phyloP scores from a whole-genome alignment of 108 stramenopile species.

The Cyclotella baltica region DNA sequence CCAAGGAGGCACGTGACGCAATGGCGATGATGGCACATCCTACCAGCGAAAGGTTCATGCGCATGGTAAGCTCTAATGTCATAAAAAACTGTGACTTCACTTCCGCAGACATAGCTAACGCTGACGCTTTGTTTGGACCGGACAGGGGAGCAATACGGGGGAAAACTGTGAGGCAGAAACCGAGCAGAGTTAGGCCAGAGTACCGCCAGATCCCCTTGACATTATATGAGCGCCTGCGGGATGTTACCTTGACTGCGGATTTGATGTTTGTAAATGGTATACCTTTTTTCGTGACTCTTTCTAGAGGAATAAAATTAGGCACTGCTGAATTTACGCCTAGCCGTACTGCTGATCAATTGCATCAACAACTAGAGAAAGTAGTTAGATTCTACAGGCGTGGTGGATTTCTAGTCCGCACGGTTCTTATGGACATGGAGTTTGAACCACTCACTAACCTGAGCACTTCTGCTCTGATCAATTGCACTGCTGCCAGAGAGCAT shows the following conservation, averaged over 20 bases:
- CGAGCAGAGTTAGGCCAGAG: conserved; percentile 19
- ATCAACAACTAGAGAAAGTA: too few species aligned
- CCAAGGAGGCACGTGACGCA: not conserved
- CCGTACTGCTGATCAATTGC: too few species aligned
- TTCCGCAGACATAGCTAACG: conserved; percentile 13
- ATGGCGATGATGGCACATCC: conserved; percentile 16
- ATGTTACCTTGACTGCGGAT: too few species aligned
- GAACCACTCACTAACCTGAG: not conserved
- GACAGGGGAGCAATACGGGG: conserved; percentile 27
- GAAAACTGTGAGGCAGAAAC: conserved; percentile 27
- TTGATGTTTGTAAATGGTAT: too few species aligned
- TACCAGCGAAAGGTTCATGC: too few species aligned
- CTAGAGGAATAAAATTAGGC: too few species aligned
- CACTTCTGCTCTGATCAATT: conserved; percentile 13
- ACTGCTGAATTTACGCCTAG: too few species aligned
- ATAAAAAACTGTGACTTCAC: conserved; percentile 34
- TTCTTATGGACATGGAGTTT: too few species aligned
- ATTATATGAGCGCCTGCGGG: too few species aligned
- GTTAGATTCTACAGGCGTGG: conserved; percentile 26
- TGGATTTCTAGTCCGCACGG: conserved; percentile 12
- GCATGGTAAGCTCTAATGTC: conserved; percentile 14
- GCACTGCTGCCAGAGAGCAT: conserved; percentile 33
- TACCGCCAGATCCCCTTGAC: conserved; percentile 22
- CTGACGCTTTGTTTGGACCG: conserved; percentile 35
- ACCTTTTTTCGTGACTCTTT: too few species aligned